Conservation (phyloP, 2,329 filamentous ascomycete genomes). For the Cladorrhinum sp. region DNA sequence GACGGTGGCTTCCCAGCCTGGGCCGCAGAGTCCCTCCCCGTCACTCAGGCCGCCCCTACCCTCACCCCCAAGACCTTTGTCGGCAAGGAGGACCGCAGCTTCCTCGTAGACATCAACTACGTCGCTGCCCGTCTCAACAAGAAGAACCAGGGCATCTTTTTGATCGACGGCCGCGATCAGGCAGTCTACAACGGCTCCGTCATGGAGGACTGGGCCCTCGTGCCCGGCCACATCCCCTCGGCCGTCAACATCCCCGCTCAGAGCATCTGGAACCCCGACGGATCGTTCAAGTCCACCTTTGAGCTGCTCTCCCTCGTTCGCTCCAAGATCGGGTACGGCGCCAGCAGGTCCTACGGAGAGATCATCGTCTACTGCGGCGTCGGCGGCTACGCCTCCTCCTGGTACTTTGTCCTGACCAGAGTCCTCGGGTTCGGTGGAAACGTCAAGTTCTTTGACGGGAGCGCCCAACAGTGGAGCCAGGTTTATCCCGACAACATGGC, state of each 20-base stretch:
- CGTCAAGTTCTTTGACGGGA: slow-evolving; percentile 18
- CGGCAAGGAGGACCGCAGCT: slow-evolving; percentile 17
- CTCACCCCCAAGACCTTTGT: slow-evolving; percentile 10
- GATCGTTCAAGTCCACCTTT: slow-evolving; percentile 21
- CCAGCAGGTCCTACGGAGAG: slow-evolving; percentile 18
- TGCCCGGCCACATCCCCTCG: slow-evolving; percentile 22
- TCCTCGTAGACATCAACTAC: slow-evolving; percentile 21
- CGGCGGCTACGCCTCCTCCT: slow-evolving; percentile 20
- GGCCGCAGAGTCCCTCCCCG: slow-evolving; percentile 12
- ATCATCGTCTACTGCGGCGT: slow-evolving; percentile 24
- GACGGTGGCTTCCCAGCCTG: slow-evolving; percentile 23
- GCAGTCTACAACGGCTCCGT: slow-evolving; percentile 21
- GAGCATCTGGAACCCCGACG: slow-evolving; percentile 21
- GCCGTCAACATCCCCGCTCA: slow-evolving; percentile 18
- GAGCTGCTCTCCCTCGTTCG: slow-evolving; percentile 18
- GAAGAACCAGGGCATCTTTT: slow-evolving; percentile 17
- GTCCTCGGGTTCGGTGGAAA: slow-evolving; percentile 20
- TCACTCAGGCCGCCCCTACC: slow-evolving; percentile 15
- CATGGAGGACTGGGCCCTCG: slow-evolving; percentile 20
- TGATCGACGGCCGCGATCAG: slow-evolving; percentile 20
- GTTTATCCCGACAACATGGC: slow-evolving; percentile 5
- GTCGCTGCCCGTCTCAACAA: slow-evolving; percentile 19
- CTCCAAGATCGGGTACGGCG: slow-evolving; percentile 12
- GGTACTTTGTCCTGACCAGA: slow-evolving; percentile 21
- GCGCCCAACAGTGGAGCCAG: slow-evolving; percentile 19